Evolutionary conservation across 805 yeast species (phyloP), one percentile per base, ranked within the genome.

Genomic region (Cyberlindnera meyerae): DNA sequence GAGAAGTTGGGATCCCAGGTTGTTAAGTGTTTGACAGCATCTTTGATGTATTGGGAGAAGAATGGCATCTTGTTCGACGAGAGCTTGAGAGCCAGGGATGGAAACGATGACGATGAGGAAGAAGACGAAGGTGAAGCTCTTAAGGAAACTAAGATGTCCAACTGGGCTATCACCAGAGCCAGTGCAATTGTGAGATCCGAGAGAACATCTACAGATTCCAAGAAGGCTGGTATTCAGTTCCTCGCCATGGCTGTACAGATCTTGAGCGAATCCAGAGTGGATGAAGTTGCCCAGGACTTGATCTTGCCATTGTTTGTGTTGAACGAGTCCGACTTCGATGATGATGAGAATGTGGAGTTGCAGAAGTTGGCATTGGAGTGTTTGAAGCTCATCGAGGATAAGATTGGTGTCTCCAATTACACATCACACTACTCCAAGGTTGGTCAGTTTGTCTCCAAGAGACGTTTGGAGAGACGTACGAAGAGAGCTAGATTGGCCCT

Each of bases 401-500:
- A 79, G 49, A 54, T 90, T 32, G 93, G 96, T 8, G 73, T 79
- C 8, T 70, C 88, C 0, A 78, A 70, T 18, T 90, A 81, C 54
- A 72, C 85, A 11, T 57, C 64, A 15, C 61, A 75, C 2, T 82
- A 79, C 52, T 64, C 83, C 2, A 64, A 65, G 30, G 93, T 87
- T n/a, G 76, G 77, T 54, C 75, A 71, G 45, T 51, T 52, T 13
- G 80, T 89, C 17, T 62, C 60, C 20, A 64, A 65, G 24, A 75
- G 86, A 58, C 74, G 97, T 52, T 71, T 72, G 40, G 94, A 86
- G 33, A 76, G 97, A 60, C 77, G 71, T 54, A 73, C 83, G 0
- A 81, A 79, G 54, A 70, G 88, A 39, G 82, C 95, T 0, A 79
- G 82, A 40, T 62, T 86, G 55, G 82, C 87, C 3, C 68, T 89